Conservation (phyloP, 768 basidiomycete genomes). For the Leccinum olivaceopallidum region DNA sequence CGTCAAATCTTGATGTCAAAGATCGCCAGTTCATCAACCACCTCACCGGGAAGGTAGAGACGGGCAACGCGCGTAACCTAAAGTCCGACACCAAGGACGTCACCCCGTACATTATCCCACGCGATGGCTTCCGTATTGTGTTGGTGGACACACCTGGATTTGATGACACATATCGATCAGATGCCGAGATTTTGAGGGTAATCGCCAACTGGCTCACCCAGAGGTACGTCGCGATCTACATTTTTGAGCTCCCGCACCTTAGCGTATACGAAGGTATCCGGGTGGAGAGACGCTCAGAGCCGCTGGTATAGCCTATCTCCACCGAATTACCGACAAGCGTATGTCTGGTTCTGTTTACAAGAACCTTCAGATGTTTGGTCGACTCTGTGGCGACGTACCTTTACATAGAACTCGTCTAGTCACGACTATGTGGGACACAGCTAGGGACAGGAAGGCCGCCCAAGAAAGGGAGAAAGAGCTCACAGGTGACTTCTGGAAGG, state of each 20-base stretch:
- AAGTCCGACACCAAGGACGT: constrained; percentile 14
- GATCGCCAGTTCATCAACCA: constrained; percentile 15
- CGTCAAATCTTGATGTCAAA: background rate
- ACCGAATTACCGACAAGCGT: constrained; percentile 37
- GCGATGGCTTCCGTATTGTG: constrained; percentile 2
- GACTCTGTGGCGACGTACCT: constrained; percentile 35
- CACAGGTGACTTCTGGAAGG: constrained; percentile 24
- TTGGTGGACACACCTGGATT: constrained; percentile 25
- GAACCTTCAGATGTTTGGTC: constrained; percentile 36
- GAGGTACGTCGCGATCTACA: constrained; percentile 8
- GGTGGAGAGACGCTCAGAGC: constrained; percentile 8
- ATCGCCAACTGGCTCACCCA: constrained; percentile 22
- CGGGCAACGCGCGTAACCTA: background rate
- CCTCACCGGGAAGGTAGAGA: constrained; percentile 7
- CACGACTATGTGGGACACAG: constrained; percentile 41
- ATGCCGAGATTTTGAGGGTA: constrained; percentile 9
- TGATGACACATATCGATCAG: constrained; percentile 20
- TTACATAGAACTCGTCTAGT: constrained; percentile 33
- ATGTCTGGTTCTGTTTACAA: constrained; percentile 31
- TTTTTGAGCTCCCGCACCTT: background rate
- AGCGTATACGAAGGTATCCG: constrained; percentile 9
- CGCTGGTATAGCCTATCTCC: constrained; percentile 36
- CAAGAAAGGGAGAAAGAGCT: constrained; percentile 27
- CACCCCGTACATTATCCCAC: background rate
- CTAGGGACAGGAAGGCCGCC: constrained; percentile 9